Evolutionary conservation across 2,329 filamentous ascomycete species (phyloP), one percentile per base, ranked within the genome.

Genomic region (Cercospora sojina): DNA sequence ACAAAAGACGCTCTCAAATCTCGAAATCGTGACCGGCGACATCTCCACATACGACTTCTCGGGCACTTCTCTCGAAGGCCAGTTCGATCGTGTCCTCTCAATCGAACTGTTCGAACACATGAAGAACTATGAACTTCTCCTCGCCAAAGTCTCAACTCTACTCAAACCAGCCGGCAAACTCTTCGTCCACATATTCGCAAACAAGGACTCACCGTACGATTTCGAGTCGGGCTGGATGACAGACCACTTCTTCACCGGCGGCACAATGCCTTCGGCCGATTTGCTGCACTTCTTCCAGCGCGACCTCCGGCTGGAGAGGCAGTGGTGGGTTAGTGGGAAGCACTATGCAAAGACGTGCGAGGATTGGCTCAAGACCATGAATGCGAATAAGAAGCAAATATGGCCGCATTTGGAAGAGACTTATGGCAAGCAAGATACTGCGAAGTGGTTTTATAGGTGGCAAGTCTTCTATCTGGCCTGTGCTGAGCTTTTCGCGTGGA

Each of bases 31-130:
- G 67, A 91, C 88, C 0, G 88, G 88, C 23, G 84, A 91, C 72
- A 85, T 90, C 1, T 86, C 88, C 16, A 84, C 87, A 65, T 87
- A 90, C 72, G 86, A 89, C 72, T 91, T 91, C 72, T 80, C 85
- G 66, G 75, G 79, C 9, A 80, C 80, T 27, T 64, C 70, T 13
- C 67, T 73, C 23, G 75, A 73, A 61, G 68, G 68, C 56, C 62
- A 70, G 41, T 91, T 87, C 71, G 89, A 91, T 74, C 83, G 89
- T 12, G 86, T 91, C 1, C 80, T 91, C 16, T 88, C 86, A 7
- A 88, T 91, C 68, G 89, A 90, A 83, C 82, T 91, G 12, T 91
- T 91, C 73, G 89, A 91, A 76, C 89, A 91, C 77, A 91, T 91
- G 88, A 91, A 91, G 76, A 91, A 91, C 77, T 91, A 91, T 77